Base-by-base conservation (phyloP, 2,329 filamentous ascomycete genomes). In the Aaosphaeria pasadenensis region DNA sequence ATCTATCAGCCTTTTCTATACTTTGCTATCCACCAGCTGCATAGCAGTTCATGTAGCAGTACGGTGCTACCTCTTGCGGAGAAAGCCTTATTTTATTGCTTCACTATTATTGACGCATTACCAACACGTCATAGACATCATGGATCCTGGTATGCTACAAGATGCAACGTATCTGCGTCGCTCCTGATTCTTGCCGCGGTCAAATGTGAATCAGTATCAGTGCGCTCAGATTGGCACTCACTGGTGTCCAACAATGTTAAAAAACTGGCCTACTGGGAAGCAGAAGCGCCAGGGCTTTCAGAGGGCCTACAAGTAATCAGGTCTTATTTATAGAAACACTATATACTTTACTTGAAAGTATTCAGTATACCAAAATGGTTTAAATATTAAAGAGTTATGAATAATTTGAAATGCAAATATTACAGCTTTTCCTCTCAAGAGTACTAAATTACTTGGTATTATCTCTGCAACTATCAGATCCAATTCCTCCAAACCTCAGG, bases 1-100 rank as follows among this genome's bases (percentile, higher is more conserved):
- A 59, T 67, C 33, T 63, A 66, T 38, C 56, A 62, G 1, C 63
- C 63, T 3, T 68, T 67, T 36, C 47, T 67, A 4, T 69, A 64
- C 46, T 54, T 61, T 41, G 53, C 57, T 38, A 52, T 64, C 9
- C 33, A 36, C n/a, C 62, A 64, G 46, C 47, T 54, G 7, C 43
- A 45, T 3, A 39, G 50, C 39, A 4, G 46, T 24, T 24, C 60
- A 31, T 50, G 42, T 5, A 11, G 5, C 24, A 40, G 6, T 11
- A 24, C 39, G 17, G 17, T 41, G 28, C 9, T n/a, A 9, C 39
- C 11, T 17, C 24, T 11, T 3, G 54, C 6, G 56, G 54, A 11
- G 42, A 56, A 29, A 54, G 55, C 39, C 53, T 55, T 30, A 28
- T 62, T 11, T 36, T 13, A 36, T 46, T 55, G 29, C 48, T 55